phyloP scores from a whole-genome alignment of 495 filamentous ascomycete species.

The Aspergillus ellipticus region DNA sequence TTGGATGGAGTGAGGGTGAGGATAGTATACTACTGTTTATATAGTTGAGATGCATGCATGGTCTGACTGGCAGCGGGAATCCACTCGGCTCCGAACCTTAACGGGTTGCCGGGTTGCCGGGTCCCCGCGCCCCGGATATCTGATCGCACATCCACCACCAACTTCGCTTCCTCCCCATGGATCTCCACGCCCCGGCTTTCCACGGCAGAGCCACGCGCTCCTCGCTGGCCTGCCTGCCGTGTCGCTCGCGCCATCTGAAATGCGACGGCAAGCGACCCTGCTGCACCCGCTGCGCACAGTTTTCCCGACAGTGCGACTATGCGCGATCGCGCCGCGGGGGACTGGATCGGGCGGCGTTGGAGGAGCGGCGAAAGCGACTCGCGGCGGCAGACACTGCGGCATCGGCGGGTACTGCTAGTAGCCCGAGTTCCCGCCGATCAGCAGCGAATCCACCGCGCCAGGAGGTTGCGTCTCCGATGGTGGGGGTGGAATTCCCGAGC shows the following conservation, averaged over 20 bases:
- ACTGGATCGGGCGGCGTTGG: slow-evolving; percentile 19
- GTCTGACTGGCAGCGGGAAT: too few relatives aligned
- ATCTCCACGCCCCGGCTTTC: not conserved
- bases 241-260: slow-evolving; percentile 21
- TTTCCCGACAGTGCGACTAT: slow-evolving; percentile 45
- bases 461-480: slow-evolving; percentile 2
- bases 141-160: not conserved
- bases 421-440: too few relatives aligned
- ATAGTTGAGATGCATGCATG: not conserved
- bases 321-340: slow-evolving; percentile 54
- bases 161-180: not conserved
- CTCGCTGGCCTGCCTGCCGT: slow-evolving; percentile 22
- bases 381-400: too few relatives aligned
- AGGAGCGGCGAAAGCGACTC: slow-evolving; percentile 21
- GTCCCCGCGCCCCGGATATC: not conserved
- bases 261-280: slow-evolving; percentile 23
- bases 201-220: slow-evolving; percentile 4
- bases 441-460: too few relatives aligned
- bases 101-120: not conserved
- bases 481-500: not conserved
- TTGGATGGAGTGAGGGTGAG: not conserved
- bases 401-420: too few relatives aligned
- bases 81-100: not conserved
- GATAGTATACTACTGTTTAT: not conserved
- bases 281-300: slow-evolving; percentile 36